Conservation (phyloP, 495 filamentous ascomycete species). For the Pyrenula aspistea region DNA sequence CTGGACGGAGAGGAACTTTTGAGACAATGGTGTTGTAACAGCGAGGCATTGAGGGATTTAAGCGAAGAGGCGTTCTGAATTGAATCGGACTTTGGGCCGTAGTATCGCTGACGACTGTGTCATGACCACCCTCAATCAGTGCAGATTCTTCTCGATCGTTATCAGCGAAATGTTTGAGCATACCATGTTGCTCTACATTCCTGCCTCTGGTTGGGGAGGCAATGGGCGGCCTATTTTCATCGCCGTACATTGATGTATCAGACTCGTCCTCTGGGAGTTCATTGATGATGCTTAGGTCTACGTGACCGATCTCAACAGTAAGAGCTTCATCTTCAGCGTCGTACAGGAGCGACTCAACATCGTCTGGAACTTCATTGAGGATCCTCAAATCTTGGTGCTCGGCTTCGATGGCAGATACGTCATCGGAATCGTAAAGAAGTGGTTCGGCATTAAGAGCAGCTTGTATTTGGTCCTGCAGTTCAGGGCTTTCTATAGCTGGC, state of each 20-base stretch:
- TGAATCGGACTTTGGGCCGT: not conserved
- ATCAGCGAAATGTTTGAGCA: no score
- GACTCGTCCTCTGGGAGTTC: not conserved
- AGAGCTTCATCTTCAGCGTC: not conserved
- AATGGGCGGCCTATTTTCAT: not conserved
- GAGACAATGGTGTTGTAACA: conserved; percentile 38
- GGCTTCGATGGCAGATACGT: not conserved
- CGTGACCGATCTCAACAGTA: not conserved
- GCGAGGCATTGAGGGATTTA: not conserved
- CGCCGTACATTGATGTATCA: not conserved
- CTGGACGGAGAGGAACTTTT: conserved; percentile 64
- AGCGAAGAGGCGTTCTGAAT: not conserved
- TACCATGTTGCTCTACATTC: not conserved
- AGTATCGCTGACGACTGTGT: not conserved
- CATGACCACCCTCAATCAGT: not conserved
- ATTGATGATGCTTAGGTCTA: not conserved
- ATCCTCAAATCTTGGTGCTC: not conserved
- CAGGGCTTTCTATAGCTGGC: conserved; percentile 4
- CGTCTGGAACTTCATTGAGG: not conserved
- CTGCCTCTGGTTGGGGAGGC: not conserved
- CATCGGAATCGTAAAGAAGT: conserved; percentile 1
- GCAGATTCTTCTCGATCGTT: not conserved
- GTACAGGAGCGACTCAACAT: no score
- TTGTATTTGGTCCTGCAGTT: not conserved
- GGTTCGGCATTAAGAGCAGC: not conserved